Evolutionary conservation across 768 basidiomycete genomes (phyloP), one percentile per base, ranked within the genome.

Genomic region (Auricularia sp.): DNA sequence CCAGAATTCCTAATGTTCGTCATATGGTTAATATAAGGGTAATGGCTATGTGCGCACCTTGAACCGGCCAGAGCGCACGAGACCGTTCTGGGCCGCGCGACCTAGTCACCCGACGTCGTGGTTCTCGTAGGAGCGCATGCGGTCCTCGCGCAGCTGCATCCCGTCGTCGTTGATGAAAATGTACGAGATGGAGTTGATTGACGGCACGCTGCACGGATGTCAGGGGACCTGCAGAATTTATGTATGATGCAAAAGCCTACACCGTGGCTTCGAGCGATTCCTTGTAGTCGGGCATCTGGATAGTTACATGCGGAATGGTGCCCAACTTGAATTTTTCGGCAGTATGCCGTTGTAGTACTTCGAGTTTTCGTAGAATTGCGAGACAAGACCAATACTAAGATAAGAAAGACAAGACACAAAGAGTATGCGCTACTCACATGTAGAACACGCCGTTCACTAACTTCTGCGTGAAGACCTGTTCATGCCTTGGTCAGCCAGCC

Each of bases 11-110:
- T 29, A 29, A 29, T 29, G 24, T 29, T 29, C 24, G 24, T 29
- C 24, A 29, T 29, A 29, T 29, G 24, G 24, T 29, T 29, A 29
- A 29, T 29, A 29, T 29, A 29, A 29, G 24, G 24, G 24, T 29
- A 29, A 29, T 29, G 24, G 24, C 24, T 29, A 51, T 5, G 21
- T 5, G 21, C 47, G 24, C 24, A 51, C 47, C 47, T 96, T 96
- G 81, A 96, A 96, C 24, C 91, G 83, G 54, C 92, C 92, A 36
- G 89, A 89, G 58, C 92, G 88, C 66, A 88, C 82, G 79, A 84
- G 91, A 33, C 56, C 56, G 24, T 59, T 24, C 6, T 24, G 29
- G 92, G 91, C 54, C 92, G 85, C 33, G 92, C 90, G 66, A 92
- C 86, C 83, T 87, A 94, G 16, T 29, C 24, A 29, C 24, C 88